Conservation (phyloP, 805 yeast genomes). For the Saturnispora besseyi region DNA sequence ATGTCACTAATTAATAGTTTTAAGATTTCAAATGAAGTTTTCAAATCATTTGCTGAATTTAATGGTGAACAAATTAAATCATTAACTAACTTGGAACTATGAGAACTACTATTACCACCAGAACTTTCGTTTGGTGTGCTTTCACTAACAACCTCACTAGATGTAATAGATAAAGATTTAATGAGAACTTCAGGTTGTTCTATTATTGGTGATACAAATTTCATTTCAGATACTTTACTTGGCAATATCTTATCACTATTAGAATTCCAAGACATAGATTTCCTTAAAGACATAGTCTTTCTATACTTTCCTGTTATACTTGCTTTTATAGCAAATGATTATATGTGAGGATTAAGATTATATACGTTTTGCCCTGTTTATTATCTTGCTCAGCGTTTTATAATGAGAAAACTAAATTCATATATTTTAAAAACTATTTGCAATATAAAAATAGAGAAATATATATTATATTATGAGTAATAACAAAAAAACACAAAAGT, state of each 20-base stretch:
- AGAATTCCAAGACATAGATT: background rate
- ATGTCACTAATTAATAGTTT: background rate
- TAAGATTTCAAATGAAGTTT: background rate
- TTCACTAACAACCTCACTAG: background rate
- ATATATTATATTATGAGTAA: too few species aligned
- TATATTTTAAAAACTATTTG: background rate
- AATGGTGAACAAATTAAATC: conserved; percentile 3
- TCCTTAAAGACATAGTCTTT: background rate
- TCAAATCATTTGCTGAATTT: background rate
- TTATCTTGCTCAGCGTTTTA: background rate
- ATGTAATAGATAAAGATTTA: background rate
- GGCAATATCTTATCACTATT: background rate
- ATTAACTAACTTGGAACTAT: background rate
- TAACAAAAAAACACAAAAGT: too few species aligned
- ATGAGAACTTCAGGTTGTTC: background rate
- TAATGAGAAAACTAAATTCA: background rate
- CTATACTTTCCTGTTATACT: background rate
- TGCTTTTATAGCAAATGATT: background rate
- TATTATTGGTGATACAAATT: background rate
- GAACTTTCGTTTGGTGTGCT: background rate
- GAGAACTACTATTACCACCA: background rate
- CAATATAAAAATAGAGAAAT: background rate
- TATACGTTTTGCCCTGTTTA: background rate
- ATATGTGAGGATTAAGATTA: background rate
- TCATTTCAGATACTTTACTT: background rate